A percentile compares a stretch with the other conserved stretches of the same genome.
Conservation (phyloP, 192 early-diverging fungal species). For the Backusella macrospora region DNA sequence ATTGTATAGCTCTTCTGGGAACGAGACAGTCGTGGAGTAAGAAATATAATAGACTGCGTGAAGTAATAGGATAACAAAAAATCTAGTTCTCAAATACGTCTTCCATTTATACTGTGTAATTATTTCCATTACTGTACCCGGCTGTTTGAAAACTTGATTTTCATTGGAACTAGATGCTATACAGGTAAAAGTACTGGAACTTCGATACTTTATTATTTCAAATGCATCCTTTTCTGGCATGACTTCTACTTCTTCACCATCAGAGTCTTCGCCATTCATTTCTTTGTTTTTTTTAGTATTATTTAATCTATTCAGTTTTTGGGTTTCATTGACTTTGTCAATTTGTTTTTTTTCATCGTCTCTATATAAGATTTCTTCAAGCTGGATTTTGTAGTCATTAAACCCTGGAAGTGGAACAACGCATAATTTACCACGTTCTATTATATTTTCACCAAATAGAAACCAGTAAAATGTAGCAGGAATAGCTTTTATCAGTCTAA, state of each 20-base stretch:
- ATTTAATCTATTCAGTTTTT: too few species aligned
- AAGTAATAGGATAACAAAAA: not conserved
- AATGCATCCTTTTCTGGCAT: not conserved
- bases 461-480: not conserved
- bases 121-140: not conserved
- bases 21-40: slow-evolving; percentile 11
- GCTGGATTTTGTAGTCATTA: not conserved
- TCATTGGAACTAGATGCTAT: not conserved
- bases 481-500: not conserved
- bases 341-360: not conserved
- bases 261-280: too few species aligned
- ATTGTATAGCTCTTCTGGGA: not conserved
- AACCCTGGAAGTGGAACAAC: not conserved
- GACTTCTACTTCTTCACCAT: not conserved
- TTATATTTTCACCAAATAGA: not conserved
- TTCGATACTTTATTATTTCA: not conserved
- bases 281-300: too few species aligned
- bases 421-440: not conserved
- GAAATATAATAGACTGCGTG: not conserved
- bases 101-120: slow-evolving; percentile 12
- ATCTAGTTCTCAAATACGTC: not conserved
- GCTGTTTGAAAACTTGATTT: not conserved
- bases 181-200: not conserved
- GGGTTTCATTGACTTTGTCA: not conserved
- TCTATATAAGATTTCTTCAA: not conserved